Conservation (phyloP, 306 rosid genomes). For the Vachellia collinsii region DNA sequence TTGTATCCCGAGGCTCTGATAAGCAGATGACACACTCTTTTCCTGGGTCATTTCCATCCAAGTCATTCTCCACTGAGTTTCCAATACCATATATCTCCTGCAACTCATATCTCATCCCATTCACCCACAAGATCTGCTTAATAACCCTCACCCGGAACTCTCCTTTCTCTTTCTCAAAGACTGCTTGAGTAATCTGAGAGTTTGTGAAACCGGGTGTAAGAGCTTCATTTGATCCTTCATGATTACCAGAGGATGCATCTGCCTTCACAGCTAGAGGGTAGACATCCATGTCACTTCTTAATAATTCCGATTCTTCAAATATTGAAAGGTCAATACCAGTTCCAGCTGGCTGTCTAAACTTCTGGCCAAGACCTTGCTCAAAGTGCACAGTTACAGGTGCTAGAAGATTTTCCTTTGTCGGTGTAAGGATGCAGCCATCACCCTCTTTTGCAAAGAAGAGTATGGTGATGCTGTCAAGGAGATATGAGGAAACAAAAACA, state of each 20-base stretch:
- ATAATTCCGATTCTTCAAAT: slow-evolving; percentile 74
- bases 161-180: slow-evolving; percentile 90
- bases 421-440: slow-evolving; percentile 70
- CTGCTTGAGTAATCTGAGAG: slow-evolving; percentile 91
- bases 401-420: slow-evolving; percentile 61
- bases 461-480: slow-evolving; percentile 71
- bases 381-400: slow-evolving; percentile 73
- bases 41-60: slow-evolving; percentile 87
- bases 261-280: slow-evolving; percentile 91
- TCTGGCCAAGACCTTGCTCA: slow-evolving; percentile 92
- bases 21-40: slow-evolving; percentile 98
- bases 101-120: slow-evolving; percentile 81
- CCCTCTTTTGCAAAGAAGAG: slow-evolving; percentile 95
- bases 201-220: slow-evolving; percentile 47
- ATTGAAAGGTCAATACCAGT: slow-evolving; percentile 72
- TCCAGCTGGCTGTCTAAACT: slow-evolving; percentile 80
- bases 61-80: slow-evolving; percentile 80
- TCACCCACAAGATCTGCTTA: slow-evolving; percentile 94
- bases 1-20: slow-evolving; percentile 94
- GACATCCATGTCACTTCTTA: slow-evolving; percentile 58
- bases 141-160: slow-evolving; percentile 74
- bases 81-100: slow-evolving; percentile 98
- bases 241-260: slow-evolving; percentile 57
- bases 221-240: slow-evolving; percentile 64
- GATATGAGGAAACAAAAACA: slow-evolving; percentile 33